Evolutionary conservation across 2,329 filamentous ascomycete species (phyloP).

Genomic region (Monosporascus sp.): DNA sequence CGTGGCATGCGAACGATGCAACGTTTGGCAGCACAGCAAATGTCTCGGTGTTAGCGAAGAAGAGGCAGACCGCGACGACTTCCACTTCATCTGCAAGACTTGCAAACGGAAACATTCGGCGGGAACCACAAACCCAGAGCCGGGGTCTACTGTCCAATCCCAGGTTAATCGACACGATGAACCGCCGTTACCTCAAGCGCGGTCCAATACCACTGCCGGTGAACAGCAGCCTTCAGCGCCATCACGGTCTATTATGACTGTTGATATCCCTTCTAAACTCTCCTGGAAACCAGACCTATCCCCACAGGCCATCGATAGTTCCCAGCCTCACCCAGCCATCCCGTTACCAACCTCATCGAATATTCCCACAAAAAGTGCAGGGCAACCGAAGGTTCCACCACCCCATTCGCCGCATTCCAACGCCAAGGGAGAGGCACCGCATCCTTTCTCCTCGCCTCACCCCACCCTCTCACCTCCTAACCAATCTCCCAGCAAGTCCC

Average conservation of each 20-base stretch:
- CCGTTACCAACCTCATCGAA: conserved; percentile 12
- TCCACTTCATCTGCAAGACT: conserved; percentile 76
- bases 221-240: conserved; percentile 8
- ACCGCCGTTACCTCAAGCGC: conserved; percentile 17
- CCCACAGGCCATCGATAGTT: conserved; percentile 7
- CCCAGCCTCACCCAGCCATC: conserved; percentile 12
- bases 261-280: conserved; percentile 17
- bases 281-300: conserved; percentile 7
- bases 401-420: conserved; percentile 24
- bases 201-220: conserved; percentile 16
- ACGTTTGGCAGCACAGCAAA: conserved; percentile 94
- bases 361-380: conserved; percentile 23
- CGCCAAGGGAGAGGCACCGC: conserved; percentile 20
- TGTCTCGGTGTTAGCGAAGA: conserved; percentile 76
- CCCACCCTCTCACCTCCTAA: conserved; percentile 36
- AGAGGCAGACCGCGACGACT: conserved; percentile 79
- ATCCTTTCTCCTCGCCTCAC: conserved; percentile 39
- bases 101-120: conserved; percentile 61
- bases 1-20: conserved; percentile 89
- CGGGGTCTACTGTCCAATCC: conserved; percentile 44
- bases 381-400: conserved; percentile 19
- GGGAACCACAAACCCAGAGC: conserved; percentile 55
- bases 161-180: conserved; percentile 36
- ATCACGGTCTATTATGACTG: conserved; percentile 7
- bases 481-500: conserved; percentile 34